Conservation (phyloP, 805 yeast species). For the Tetrapisispora phaffii region DNA sequence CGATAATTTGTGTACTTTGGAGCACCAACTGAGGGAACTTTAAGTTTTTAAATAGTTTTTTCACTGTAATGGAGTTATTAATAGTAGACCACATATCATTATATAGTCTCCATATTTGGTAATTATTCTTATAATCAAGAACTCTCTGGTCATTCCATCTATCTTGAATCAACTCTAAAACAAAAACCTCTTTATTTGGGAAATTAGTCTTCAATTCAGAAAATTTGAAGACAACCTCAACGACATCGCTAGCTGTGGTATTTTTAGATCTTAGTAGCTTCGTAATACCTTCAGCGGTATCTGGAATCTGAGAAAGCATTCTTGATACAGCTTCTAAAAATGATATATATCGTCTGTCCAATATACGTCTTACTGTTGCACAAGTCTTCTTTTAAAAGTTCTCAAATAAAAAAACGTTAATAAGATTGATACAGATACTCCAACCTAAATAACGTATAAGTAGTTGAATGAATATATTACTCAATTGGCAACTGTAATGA, state of each 20-base stretch:
- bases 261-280: conserved; percentile 47
- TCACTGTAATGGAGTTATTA: conserved; percentile 21
- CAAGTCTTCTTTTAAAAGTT: neutral
- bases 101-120: conserved; percentile 44
- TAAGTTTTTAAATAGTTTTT: conserved; percentile 36
- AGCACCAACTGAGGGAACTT: conserved; percentile 29
- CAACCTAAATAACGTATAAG: too few species aligned
- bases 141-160: conserved; percentile 43
- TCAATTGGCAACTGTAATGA: neutral
- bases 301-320: conserved; percentile 5
- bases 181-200: conserved; percentile 46
- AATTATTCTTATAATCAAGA: conserved; percentile 35
- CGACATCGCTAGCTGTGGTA: conserved; percentile 35
- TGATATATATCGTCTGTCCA: neutral
- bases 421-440: neutral
- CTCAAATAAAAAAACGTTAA: neutral
- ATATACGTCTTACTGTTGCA: neutral
- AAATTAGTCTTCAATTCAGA: conserved; percentile 35
- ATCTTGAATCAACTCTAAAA: conserved; percentile 51
- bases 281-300: conserved; percentile 43
- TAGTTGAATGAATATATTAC: neutral
- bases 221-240: conserved; percentile 27
- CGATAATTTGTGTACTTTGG: conserved; percentile 4
- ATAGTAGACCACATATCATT: conserved; percentile 31
- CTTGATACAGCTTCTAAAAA: neutral